Percentiles rank a stretch among this genome's conserved stretches.
Evolutionary conservation across 2,329 filamentous ascomycete genomes (phyloP).

Genomic region (Penicillium sp.): DNA sequence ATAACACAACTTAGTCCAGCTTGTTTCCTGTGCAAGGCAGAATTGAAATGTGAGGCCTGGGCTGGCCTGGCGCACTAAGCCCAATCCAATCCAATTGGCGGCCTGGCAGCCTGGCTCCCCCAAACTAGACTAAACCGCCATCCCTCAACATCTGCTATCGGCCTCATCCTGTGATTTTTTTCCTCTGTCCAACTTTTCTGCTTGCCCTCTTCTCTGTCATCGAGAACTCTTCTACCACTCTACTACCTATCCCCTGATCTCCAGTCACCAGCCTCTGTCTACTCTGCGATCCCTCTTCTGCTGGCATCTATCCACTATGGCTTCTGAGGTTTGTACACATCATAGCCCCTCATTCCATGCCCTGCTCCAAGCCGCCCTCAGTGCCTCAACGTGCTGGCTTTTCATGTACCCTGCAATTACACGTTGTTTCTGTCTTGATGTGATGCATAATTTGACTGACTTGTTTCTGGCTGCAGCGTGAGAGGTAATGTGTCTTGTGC

Average conservation of each 20-base stretch:
- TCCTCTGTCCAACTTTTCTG: conserved; percentile 7
- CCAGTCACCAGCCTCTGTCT: not conserved
- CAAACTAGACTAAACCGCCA: not conserved
- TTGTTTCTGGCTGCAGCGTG: conserved; percentile 53
- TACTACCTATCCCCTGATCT: not conserved
- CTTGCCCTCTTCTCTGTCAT: not conserved
- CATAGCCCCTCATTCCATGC: conserved; percentile 18
- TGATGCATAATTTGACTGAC: conserved; percentile 31
- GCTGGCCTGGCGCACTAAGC: conserved; percentile 4
- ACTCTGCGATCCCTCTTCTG: not conserved
- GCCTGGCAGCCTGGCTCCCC: not conserved
- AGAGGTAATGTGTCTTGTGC: conserved; percentile 56
- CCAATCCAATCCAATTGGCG: not conserved
- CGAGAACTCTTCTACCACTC: not conserved
- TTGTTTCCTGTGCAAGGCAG: not conserved
- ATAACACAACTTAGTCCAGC: too few relatives aligned
- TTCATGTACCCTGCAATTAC: conserved; percentile 11
- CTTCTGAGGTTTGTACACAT: conserved; percentile 56
- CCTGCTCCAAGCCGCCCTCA: conserved; percentile 21
- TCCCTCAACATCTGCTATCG: conserved; percentile 8
- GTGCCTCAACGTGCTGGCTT: conserved; percentile 23
- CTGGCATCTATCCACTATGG: conserved; percentile 47
- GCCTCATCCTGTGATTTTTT: conserved; percentile 7
- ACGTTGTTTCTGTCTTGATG: not conserved
- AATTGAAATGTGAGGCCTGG: not conserved